phyloP scores from a whole-genome alignment of 306 rosid genomes.

The Purshia tridentata region DNA sequence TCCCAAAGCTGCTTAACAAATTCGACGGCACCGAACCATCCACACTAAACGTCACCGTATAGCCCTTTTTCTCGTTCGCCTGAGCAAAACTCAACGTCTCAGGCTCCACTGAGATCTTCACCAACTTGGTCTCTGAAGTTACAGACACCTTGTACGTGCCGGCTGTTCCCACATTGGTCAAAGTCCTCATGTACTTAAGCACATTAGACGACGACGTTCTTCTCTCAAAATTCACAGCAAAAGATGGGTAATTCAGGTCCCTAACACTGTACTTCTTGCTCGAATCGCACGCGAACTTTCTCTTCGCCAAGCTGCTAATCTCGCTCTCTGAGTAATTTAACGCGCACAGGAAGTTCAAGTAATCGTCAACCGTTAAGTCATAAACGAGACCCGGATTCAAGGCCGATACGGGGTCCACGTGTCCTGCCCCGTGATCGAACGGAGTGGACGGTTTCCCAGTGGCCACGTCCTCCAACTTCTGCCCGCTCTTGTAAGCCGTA shows the following conservation, averaged over 20 bases:
- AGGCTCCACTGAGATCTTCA: conserved; percentile 61
- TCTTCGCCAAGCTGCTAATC: conserved; percentile 43
- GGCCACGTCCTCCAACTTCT: conserved; percentile 39
- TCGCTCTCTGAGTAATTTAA: conserved; percentile 42
- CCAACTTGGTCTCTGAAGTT: conserved; percentile 21
- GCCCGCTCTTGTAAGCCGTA: conserved; percentile 44
- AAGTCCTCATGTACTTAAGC: conserved; percentile 47
- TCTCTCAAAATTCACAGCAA: conserved; percentile 45
- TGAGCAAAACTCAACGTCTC: conserved; percentile 44
- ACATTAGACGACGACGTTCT: conserved; percentile 31
- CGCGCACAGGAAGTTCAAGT: conserved; percentile 65
- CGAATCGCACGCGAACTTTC: conserved; percentile 45
- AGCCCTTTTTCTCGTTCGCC: conserved; percentile 64
- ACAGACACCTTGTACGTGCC: conserved; percentile 52
- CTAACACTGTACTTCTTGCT: conserved; percentile 46
- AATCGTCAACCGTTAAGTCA: conserved; percentile 61
- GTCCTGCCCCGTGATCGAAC: conserved; percentile 71
- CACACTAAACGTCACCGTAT: conserved; percentile 43
- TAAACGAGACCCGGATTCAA: conserved; percentile 81
- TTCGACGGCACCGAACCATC: conserved; percentile 8
- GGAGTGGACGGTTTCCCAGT: conserved; percentile 62
- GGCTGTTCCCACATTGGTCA: conserved; percentile 60
- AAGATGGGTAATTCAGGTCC: conserved; percentile 71
- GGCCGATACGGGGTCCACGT: conserved; percentile 65
- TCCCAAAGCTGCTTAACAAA: conserved; percentile 42